Evolutionary conservation across 345 rosid species (phyloP).

Genomic region (Durio zibethinus): DNA sequence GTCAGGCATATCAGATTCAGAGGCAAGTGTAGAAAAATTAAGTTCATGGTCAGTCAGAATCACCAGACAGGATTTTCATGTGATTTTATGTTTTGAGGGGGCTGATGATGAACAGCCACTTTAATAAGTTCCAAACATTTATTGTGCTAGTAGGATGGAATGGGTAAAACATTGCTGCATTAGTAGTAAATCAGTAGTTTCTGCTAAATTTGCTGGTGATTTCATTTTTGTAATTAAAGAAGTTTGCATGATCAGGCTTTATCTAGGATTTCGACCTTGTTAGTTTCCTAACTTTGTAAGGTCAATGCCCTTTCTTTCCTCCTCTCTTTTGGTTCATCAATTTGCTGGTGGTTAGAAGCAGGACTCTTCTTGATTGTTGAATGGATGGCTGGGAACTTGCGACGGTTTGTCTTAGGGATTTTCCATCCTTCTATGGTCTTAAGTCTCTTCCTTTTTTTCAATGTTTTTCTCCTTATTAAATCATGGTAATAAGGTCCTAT

Average conservation of each 20-base stretch:
- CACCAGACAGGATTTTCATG: not conserved
- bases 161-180: not conserved
- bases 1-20: not conserved
- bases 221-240: not conserved
- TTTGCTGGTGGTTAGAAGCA: not conserved
- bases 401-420: not conserved
- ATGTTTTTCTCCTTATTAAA: not conserved
- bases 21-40: not conserved
- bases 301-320: not conserved
- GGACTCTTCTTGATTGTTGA: not conserved
- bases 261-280: not conserved
- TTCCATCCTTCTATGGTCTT: not conserved
- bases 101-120: not conserved
- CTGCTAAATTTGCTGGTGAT: not conserved
- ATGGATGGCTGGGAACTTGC: not conserved
- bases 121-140: not conserved
- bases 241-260: not conserved
- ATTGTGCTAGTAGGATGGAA: not conserved
- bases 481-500: not conserved
- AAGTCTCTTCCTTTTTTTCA: not conserved
- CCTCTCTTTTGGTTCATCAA: not conserved
- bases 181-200: not conserved
- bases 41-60: not conserved
- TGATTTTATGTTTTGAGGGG: not conserved
- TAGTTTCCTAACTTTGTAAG: not conserved